Conservation (phyloP, 164 flowering plant species). For the Chloranthus sessilifolius region DNA sequence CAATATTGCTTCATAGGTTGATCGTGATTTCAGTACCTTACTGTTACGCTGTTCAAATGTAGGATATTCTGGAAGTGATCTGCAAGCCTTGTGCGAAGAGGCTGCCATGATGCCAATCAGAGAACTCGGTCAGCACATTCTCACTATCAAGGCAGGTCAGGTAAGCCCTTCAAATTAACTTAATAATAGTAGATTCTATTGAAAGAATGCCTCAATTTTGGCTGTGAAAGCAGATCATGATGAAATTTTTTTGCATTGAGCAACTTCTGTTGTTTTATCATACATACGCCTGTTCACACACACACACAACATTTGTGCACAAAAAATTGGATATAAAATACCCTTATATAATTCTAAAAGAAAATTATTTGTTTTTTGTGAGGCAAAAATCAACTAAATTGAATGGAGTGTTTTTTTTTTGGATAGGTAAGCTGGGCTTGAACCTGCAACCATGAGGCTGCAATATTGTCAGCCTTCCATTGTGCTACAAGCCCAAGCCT, state of each 20-base stretch:
- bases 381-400: too few species aligned
- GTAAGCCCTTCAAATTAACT: slow-evolving; percentile 31
- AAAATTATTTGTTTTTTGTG: too few species aligned
- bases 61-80: slow-evolving; percentile 99
- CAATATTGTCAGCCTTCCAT: too few species aligned
- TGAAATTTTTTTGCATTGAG: not conserved
- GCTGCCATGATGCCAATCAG: slow-evolving; percentile 99
- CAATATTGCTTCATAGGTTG: not conserved
- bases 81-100: slow-evolving; percentile 97
- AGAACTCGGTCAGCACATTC: slow-evolving; percentile 88
- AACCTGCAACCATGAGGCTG: too few species aligned
- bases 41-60: slow-evolving; percentile 3
- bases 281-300: too few species aligned
- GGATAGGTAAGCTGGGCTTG: too few species aligned
- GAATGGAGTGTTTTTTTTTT: too few species aligned
- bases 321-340: too few species aligned
- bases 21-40: not conserved
- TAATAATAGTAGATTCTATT: not conserved
- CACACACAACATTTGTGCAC: too few species aligned
- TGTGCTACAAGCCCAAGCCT: too few species aligned
- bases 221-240: not conserved
- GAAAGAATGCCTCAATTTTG: not conserved
- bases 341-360: too few species aligned
- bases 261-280: too few species aligned
- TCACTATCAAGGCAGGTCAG: slow-evolving; percentile 78